A percentile compares a stretch with the other conserved stretches of the same genome.
These are phyloP conservation scores for Neurospora sp. DNA, from an alignment of 495 filamentous ascomycete genomes.

Conservation along the genomic window DNA sequence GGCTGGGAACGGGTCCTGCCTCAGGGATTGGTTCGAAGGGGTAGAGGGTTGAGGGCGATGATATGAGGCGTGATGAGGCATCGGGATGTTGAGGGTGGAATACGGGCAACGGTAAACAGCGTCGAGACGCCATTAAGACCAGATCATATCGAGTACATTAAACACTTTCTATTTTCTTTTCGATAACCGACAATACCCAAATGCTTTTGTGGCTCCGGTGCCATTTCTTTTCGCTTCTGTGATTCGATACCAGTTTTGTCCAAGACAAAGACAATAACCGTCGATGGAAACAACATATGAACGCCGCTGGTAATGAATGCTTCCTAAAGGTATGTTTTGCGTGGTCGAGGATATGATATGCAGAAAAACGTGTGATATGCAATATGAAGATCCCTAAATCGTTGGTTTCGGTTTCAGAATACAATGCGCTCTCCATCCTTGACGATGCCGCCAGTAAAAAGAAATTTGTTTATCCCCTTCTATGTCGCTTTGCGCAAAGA, in stretches of 20 bases:
- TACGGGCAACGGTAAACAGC: background rate
- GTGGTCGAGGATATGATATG: background rate
- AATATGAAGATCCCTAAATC: background rate
- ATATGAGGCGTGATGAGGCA: no score
- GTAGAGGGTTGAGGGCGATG: no score
- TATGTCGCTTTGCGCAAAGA: background rate
- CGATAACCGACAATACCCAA: background rate
- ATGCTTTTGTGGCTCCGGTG: background rate
- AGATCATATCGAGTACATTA: background rate
- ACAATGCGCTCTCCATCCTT: background rate
- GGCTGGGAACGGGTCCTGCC: background rate
- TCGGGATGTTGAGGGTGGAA: background rate
- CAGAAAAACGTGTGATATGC: background rate
- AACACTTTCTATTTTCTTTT: background rate
- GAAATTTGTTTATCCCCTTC: background rate
- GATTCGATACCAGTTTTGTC: background rate
- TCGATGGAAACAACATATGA: background rate
- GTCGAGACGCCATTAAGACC: background rate
- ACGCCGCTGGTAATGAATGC: background rate
- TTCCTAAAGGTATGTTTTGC: background rate
- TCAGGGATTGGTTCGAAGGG: no score
- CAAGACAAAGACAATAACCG: background rate
- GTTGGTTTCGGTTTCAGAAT: background rate
- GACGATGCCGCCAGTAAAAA: background rate
- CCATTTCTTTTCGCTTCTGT: background rate